These are phyloP conservation scores for Xerophyta viscosa DNA, from an alignment of 106 monocot genomes.

Conservation along the genomic window DNA sequence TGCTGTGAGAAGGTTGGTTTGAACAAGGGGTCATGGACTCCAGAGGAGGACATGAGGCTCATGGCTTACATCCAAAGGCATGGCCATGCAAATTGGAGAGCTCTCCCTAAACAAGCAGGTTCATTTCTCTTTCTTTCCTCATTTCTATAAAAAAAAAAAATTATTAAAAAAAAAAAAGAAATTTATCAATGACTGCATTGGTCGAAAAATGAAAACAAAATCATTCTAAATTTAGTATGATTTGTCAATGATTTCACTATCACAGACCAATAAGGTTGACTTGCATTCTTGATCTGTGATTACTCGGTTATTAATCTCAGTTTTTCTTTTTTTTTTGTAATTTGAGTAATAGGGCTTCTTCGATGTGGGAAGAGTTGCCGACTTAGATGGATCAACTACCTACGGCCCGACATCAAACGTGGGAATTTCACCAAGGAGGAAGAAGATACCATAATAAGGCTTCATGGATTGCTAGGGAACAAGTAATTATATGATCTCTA, in stretches of 20 bases:
- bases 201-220: too few species aligned
- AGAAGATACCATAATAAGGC: conserved; percentile 64
- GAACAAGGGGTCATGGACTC: conserved; percentile 82
- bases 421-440: conserved; percentile 68
- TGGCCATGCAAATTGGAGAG: conserved; percentile 75
- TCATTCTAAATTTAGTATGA: too few species aligned
- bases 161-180: too few species aligned
- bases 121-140: neutral
- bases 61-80: conserved; percentile 49
- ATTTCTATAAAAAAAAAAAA: neutral
- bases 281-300: too few species aligned
- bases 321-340: neutral
- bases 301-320: too few species aligned
- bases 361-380: conserved; percentile 89
- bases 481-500: conserved; percentile 24
- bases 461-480: conserved; percentile 63
- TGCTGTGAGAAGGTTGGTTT: conserved; percentile 82
- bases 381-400: conserved; percentile 84
- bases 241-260: too few species aligned
- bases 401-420: conserved; percentile 68
- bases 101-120: conserved; percentile 82
- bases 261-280: too few species aligned
- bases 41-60: conserved; percentile 70
- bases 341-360: conserved; percentile 38
- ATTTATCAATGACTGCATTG: too few species aligned